Base-by-base conservation (phyloP, 1,284 basidiomycete species). In the Apiotrichum montevideense region DNA sequence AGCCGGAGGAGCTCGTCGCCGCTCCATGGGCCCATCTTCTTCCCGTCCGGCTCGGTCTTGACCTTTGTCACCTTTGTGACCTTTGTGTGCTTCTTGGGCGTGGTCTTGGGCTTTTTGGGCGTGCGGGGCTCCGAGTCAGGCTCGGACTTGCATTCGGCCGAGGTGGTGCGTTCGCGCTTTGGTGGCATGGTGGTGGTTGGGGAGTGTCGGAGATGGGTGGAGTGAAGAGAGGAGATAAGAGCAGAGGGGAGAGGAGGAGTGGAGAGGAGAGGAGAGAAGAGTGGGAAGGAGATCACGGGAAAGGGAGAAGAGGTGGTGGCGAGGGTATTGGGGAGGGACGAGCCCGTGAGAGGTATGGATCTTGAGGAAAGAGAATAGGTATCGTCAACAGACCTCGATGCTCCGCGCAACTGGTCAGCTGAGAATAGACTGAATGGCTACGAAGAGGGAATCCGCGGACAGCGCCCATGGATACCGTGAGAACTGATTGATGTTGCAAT, bases 251-350 rank as follows among this genome's bases (percentile, higher is more conserved):
- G 41, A 14, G 52, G 40, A 21, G 45, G 5, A 32, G 46, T 21
- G 32, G 33, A 21, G 9, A 35, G 29, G n/a, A 32, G 15, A 21
- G 46, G 34, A 32, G 48, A 39, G 39, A 68, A 94, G 21, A 21
- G 21, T 21, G 34, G 13, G 41, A 42, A 14, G 14, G 14, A 14
- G 8, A 29, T 35, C 3, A 6, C 8, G 13, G 10, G 41, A 14
- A 45, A 43, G 33, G 45, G 5, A 32, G 46, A 14, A n/a, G 14
- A 5, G 29, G 29, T 35, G 15, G 15, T 13, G 46, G 34, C 32
- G 48, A 39, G 39, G 68, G 93, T 83, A 69, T 91, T 83, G 73
- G 95, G 95, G 3, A 76, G 87, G 51, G 95, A 80, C 10, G 91
- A 83, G 21, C 21, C 21, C 21, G 21, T 21, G 39, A 82, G 82